Percentiles rank a stretch among this genome's conserved stretches.
phyloP scores from a whole-genome alignment of 2,329 filamentous ascomycete genomes.

The Arthrobotrys iridis region DNA sequence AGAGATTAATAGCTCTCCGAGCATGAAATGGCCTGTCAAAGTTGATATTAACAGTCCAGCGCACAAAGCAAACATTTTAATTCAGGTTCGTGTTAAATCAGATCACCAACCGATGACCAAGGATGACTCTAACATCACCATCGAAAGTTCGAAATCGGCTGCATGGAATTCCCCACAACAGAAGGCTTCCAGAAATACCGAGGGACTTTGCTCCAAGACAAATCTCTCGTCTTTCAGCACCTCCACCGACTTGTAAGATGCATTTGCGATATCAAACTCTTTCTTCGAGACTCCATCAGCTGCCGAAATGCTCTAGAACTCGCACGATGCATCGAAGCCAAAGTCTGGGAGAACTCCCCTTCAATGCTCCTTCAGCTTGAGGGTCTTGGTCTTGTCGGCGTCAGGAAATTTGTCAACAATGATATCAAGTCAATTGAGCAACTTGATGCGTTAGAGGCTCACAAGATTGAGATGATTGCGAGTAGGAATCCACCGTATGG shows the following conservation, averaged over 20 bases:
- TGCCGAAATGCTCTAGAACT: conserved; percentile 78
- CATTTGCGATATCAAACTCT: conserved; percentile 77
- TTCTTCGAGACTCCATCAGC: conserved; percentile 72
- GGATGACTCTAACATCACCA: neutral
- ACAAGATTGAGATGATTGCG: conserved; percentile 78
- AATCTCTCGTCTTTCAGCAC: conserved; percentile 72
- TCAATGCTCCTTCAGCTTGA: conserved; percentile 85
- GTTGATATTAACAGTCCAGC: conserved; percentile 72
- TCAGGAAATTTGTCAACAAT: conserved; percentile 77
- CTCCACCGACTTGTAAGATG: conserved; percentile 77
- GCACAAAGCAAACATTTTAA: conserved; percentile 80
- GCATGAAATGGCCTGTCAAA: conserved; percentile 76
- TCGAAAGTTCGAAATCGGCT: conserved; percentile 71
- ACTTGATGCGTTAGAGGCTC: conserved; percentile 73
- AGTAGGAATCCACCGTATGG: conserved; percentile 87
- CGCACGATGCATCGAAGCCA: conserved; percentile 77
- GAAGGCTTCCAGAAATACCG: conserved; percentile 69
- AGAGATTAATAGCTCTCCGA: conserved; percentile 74
- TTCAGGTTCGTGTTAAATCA: conserved; percentile 68
- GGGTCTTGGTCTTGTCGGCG: conserved; percentile 77
- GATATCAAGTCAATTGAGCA: conserved; percentile 76
- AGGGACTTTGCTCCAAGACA: conserved; percentile 71
- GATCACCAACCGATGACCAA: neutral
- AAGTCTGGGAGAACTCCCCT: conserved; percentile 82
- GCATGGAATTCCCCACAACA: conserved; percentile 70